A percentile compares a stretch with the other conserved stretches of the same genome.
These are phyloP conservation scores for Saksenaea oblongispora DNA, from an alignment of 371 early-diverging fungal species.

Conservation along the genomic window DNA sequence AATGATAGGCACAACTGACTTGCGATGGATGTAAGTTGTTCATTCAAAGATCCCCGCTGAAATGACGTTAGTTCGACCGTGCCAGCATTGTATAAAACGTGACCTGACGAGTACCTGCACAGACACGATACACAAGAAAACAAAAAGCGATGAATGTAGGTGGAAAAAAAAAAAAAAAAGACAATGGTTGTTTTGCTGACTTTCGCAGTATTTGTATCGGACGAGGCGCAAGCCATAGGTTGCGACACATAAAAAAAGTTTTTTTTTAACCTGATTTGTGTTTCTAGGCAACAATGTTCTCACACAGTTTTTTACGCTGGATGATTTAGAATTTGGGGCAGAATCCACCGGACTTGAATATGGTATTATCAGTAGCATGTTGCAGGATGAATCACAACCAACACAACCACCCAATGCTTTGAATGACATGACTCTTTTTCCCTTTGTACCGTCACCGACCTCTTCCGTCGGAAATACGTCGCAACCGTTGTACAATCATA, in stretches of 20 bases:
- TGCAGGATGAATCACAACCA: neutral
- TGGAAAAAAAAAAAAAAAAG: neutral
- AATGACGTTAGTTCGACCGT: neutral
- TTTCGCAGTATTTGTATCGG: neutral
- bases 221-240: neutral
- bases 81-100: constrained; percentile 1
- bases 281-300: neutral
- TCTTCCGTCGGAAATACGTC: no score
- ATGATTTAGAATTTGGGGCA: constrained; percentile 1
- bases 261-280: neutral
- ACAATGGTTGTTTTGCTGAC: no score
- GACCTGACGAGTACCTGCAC: neutral
- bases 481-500: neutral
- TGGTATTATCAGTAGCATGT: neutral
- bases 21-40: neutral
- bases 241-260: neutral
- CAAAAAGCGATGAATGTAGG: neutral
- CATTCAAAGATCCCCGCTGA: neutral
- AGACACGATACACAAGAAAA: neutral
- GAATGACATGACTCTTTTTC: no score
- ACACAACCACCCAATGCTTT: no score
- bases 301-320: neutral
- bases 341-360: neutral
- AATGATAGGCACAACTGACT: neutral
- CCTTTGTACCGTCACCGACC: no score